These are phyloP conservation scores for Ustilago trichophora DNA, from an alignment of 1,284 basidiomycete species.

Conservation along the genomic window DNA sequence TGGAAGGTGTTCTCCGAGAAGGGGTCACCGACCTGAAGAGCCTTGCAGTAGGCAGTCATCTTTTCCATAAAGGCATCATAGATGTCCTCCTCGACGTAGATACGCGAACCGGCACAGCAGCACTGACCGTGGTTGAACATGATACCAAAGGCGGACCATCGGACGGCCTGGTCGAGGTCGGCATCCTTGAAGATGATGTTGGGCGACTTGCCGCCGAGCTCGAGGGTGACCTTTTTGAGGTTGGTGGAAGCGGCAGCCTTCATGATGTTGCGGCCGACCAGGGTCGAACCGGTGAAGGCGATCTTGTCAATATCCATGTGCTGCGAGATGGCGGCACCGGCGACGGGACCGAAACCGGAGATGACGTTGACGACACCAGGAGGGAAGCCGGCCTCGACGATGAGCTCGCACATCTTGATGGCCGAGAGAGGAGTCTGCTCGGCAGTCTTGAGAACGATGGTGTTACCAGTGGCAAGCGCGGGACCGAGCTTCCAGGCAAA, in stretches of 20 bases:
- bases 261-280: constrained; percentile 78
- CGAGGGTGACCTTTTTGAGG: constrained; percentile 84
- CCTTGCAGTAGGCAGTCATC: constrained; percentile 71
- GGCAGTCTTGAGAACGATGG: constrained; percentile 73
- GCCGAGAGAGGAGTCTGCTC: constrained; percentile 77
- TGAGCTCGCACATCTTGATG: constrained; percentile 77
- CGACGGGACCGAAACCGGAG: constrained; percentile 81
- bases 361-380: constrained; percentile 77
- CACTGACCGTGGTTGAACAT: constrained; percentile 73
- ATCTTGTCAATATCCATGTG: constrained; percentile 77
- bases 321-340: constrained; percentile 74
- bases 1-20: constrained; percentile 78
- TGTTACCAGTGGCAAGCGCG: constrained; percentile 68
- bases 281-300: constrained; percentile 72
- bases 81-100: constrained; percentile 75
- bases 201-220: constrained; percentile 83
- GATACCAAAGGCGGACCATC: constrained; percentile 82
- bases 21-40: constrained; percentile 79
- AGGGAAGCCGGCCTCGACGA: constrained; percentile 83
- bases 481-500: constrained; percentile 71
- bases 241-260: constrained; percentile 84
- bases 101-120: constrained; percentile 77
- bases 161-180: constrained; percentile 68
- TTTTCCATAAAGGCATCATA: constrained; percentile 75
- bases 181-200: constrained; percentile 79